Conservation (phyloP, 768 basidiomycete genomes). For the Calocybe cyanea region DNA sequence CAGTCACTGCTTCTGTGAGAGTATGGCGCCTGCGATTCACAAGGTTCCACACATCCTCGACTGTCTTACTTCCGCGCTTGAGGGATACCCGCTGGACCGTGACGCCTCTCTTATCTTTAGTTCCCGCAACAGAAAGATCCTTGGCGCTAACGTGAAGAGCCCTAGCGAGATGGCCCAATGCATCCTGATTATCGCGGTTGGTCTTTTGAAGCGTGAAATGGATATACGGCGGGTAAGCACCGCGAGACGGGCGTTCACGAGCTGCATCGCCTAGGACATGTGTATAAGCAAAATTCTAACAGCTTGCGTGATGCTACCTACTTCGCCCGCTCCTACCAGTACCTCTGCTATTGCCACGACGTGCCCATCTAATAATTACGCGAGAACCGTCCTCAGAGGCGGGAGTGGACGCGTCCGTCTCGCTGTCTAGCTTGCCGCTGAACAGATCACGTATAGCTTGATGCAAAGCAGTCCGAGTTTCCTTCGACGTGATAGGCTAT, state of each 20-base stretch:
- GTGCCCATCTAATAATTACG: conserved; percentile 78
- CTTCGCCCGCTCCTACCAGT: conserved; percentile 44
- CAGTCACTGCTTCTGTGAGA: conserved; percentile 51
- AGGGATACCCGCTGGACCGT: conserved; percentile 91
- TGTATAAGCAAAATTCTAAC: neutral
- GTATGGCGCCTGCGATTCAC: conserved; percentile 65
- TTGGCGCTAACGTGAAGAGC: conserved; percentile 72
- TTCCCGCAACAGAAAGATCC: conserved; percentile 89
- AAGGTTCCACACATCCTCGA: conserved; percentile 82
- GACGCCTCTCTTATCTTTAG: conserved; percentile 97
- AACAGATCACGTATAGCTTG: conserved; percentile 78
- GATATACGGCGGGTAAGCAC: conserved; percentile 80
- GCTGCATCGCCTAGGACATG: conserved; percentile 5
- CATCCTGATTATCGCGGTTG: conserved; percentile 96
- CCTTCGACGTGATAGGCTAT: conserved; percentile 83
- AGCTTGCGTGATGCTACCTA: conserved; percentile 6
- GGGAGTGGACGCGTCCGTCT: conserved; percentile 56
- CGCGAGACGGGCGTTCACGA: conserved; percentile 47
- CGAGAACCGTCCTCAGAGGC: conserved; percentile 64
- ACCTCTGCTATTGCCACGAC: conserved; percentile 43
- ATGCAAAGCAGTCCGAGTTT: conserved; percentile 78
- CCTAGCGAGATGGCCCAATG: conserved; percentile 75
- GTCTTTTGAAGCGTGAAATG: conserved; percentile 97
- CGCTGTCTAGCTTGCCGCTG: conserved; percentile 77
- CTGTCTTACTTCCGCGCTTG: conserved; percentile 68